Evolutionary conservation across 768 basidiomycete species (phyloP).

Genomic region (Tricholoma saponaceum): DNA sequence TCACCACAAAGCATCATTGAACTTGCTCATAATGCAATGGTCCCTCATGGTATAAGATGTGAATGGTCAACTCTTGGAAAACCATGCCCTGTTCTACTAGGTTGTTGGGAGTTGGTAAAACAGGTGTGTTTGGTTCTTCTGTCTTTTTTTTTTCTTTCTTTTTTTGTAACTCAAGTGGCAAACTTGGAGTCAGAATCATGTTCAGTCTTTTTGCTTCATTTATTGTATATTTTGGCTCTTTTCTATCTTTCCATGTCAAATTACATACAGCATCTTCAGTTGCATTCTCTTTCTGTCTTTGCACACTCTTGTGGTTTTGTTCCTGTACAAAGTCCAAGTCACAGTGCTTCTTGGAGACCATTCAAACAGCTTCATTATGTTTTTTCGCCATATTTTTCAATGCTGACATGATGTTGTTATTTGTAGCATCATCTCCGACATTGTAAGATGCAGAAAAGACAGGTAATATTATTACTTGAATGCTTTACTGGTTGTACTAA

Average conservation of each 20-base stretch:
- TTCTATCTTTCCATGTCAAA: no score
- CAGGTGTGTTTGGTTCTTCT: slow-evolving; percentile 12
- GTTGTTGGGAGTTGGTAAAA: slow-evolving; percentile 14
- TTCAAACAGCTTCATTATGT: no score
- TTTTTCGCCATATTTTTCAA: not conserved
- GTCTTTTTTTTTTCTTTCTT: not conserved
- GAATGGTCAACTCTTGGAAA: slow-evolving; percentile 15
- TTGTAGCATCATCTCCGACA: slow-evolving; percentile 7
- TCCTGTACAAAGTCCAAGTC: no score
- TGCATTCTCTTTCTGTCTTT: no score
- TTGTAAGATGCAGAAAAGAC: slow-evolving; percentile 7
- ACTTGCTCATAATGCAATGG: slow-evolving; percentile 12
- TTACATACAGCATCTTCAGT: no score
- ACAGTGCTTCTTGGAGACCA: no score
- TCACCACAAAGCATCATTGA: slow-evolving; percentile 11
- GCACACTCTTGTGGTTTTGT: no score
- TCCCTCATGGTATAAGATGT: slow-evolving; percentile 11
- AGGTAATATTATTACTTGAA: slow-evolving; percentile 6
- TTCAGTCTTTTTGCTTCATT: no score
- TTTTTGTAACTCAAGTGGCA: no score
- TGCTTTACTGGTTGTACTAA: not conserved
- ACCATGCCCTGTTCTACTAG: slow-evolving; percentile 11
- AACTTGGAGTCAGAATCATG: no score
- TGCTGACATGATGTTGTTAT: not conserved
- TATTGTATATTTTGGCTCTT: no score